Evolutionary conservation across 768 basidiomycete species (phyloP).

Genomic region (Mycena epipterygia): DNA sequence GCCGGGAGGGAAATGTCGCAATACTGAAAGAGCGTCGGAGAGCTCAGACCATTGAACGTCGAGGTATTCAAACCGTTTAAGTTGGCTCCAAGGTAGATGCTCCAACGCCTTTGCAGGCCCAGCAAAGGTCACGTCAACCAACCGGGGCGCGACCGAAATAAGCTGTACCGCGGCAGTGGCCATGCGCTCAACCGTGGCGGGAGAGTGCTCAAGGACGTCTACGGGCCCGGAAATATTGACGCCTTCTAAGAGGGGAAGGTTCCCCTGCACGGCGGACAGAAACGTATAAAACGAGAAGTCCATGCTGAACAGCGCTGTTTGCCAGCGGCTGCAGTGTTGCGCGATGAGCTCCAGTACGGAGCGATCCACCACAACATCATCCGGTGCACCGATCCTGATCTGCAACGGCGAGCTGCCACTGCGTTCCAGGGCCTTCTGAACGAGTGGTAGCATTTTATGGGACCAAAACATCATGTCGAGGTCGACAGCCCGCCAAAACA

Average conservation of each 20-base stretch:
- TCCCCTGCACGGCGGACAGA: conserved; percentile 4
- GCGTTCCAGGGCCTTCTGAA: conserved; percentile 8
- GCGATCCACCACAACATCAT: background rate
- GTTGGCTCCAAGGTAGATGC: conserved; percentile 13
- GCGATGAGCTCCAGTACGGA: conserved; percentile 18
- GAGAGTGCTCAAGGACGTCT: background rate
- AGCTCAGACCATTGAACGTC: conserved; percentile 14
- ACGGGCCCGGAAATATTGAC: conserved; percentile 2
- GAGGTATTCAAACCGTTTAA: conserved; percentile 24
- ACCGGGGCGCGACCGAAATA: conserved; percentile 18
- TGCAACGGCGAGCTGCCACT: conserved; percentile 17
- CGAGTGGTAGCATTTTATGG: conserved; percentile 25
- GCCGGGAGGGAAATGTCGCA: conserved; percentile 14
- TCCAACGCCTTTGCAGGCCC: conserved; percentile 24
- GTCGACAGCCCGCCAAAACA: conserved; percentile 25
- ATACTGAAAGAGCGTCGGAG: conserved; percentile 11
- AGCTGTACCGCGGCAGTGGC: conserved; percentile 18
- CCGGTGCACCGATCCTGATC: conserved; percentile 21
- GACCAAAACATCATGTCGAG: conserved; percentile 30
- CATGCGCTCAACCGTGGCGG: background rate
- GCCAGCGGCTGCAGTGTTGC: conserved; percentile 21
- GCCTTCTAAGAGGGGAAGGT: conserved; percentile 25
- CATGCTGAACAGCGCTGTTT: conserved; percentile 23
- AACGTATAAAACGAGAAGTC: conserved; percentile 1
- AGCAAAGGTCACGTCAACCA: conserved; percentile 15